Evolutionary conservation across 176 grass and related monocot species (phyloP), one percentile per base, ranked within the genome.

Genomic region (Chrysopogon serrulatus): DNA sequence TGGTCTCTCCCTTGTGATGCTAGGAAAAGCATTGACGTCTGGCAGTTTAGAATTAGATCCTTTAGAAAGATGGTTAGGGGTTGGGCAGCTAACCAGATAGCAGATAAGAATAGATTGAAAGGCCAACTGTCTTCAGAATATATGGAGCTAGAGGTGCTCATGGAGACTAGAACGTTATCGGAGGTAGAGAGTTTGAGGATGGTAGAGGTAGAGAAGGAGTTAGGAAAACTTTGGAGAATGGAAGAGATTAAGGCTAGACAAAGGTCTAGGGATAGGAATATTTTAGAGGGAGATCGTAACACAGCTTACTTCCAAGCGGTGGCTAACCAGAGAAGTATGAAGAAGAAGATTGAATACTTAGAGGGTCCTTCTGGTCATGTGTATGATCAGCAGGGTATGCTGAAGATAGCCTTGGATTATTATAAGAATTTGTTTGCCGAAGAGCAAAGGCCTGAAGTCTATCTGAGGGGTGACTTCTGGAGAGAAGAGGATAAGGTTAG

Each of bases 381-480:
- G 0, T 0, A 2, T 4, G 65, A 68, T 0, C 8, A 37, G 0
- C 0, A 23, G 0, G 34, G 18, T 1, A 68, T 39, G 65, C 11
- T 21, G 1, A 0, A 5, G 0, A 12, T 68, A 0, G 34, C 19
- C 0, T 7, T 39, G 1, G 9, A 21, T 2, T 68, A 2, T 1
- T 68, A 39, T 5, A 68, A 39, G 2, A 21, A 19, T 0, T 0
- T 37, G 1, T 37, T 57, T 57, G 53, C 18, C 0, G 7, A 8
- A 2, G 34, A 68, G 0, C 3, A 5, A 1, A 21, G 8, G 0
- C 0, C 0, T 0, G 18, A 9, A 0, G 0, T 36, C 0, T 8
- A 0, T 0, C 13, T 60, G 13, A 19, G 0, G 0, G 1, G 2
- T 0, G 0, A 23, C 1, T 68, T 68, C 0, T 68, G 18, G 65